phyloP scores from a whole-genome alignment of 306 rosid species.

The Ziziphus jujuba region DNA sequence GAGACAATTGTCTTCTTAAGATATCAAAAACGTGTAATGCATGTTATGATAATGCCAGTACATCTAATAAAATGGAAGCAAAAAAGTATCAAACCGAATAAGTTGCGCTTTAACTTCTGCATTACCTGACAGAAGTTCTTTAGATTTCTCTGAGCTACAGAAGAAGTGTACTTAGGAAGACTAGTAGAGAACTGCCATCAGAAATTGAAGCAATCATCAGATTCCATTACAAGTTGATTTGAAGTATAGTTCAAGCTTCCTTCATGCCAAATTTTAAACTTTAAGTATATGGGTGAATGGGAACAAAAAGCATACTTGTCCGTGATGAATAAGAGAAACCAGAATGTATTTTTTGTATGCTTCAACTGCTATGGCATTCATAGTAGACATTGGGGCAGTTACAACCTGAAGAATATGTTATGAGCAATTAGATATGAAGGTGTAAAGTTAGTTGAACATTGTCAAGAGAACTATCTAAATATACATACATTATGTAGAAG shows the following conservation, averaged over 20 bases:
- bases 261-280: not conserved
- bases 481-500: conserved; percentile 81
- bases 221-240: conserved; percentile 6
- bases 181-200: conserved; percentile 63
- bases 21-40: too few relatives aligned
- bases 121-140: conserved; percentile 72
- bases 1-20: too few relatives aligned
- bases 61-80: not conserved
- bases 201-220: conserved; percentile 20
- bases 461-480: conserved; percentile 10
- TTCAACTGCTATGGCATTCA: conserved; percentile 86
- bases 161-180: conserved; percentile 84
- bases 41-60: too few relatives aligned
- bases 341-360: conserved; percentile 88
- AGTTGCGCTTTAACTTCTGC: conserved; percentile 1
- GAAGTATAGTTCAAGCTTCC: not conserved
- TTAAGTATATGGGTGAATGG: conserved; percentile 5
- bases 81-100: not conserved
- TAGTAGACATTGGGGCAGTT: conserved; percentile 79
- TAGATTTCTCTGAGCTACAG: conserved; percentile 75
- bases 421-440: conserved; percentile 14
- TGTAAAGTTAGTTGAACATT: conserved; percentile 12
- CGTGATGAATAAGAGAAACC: conserved; percentile 83
- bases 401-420: conserved; percentile 66
- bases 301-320: conserved; percentile 58